phyloP scores from a whole-genome alignment of 305 asterid species.

The Fraxinus paxiana region DNA sequence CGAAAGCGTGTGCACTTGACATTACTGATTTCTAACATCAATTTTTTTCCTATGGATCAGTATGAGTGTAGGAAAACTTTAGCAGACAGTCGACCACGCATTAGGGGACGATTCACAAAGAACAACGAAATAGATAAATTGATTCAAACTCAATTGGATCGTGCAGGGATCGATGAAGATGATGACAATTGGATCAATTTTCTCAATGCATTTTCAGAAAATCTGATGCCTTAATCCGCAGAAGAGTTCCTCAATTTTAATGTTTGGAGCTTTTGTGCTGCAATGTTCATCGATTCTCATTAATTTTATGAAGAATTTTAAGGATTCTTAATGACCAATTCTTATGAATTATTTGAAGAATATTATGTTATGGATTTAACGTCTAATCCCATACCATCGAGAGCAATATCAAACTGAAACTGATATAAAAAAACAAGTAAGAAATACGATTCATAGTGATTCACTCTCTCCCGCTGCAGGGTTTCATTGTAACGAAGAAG shows the following conservation, averaged over 20 bases:
- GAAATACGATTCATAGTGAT: neutral
- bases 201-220: slow-evolving; percentile 59
- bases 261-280: slow-evolving; percentile 36
- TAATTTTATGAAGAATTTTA: slow-evolving; percentile 24
- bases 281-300: neutral
- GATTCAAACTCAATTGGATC: slow-evolving; percentile 51
- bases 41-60: slow-evolving; percentile 29
- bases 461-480: neutral
- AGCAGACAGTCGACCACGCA: slow-evolving; percentile 82
- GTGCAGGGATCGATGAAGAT: slow-evolving; percentile 37
- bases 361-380: neutral
- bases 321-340: neutral
- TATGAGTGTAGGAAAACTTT: slow-evolving; percentile 87
- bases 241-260: slow-evolving; percentile 37
- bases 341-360: neutral
- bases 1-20: neutral
- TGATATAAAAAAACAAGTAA: neutral
- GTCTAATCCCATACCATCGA: too few relatives aligned
- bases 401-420: neutral
- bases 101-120: slow-evolving; percentile 73
- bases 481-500: neutral
- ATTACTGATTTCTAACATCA: neutral
- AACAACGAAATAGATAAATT: slow-evolving; percentile 56
- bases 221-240: slow-evolving; percentile 38
- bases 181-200: slow-evolving; percentile 59